These are phyloP conservation scores for Micromonas pusilla DNA, from an alignment of 139 green algal genomes.

Conservation along the genomic window DNA sequence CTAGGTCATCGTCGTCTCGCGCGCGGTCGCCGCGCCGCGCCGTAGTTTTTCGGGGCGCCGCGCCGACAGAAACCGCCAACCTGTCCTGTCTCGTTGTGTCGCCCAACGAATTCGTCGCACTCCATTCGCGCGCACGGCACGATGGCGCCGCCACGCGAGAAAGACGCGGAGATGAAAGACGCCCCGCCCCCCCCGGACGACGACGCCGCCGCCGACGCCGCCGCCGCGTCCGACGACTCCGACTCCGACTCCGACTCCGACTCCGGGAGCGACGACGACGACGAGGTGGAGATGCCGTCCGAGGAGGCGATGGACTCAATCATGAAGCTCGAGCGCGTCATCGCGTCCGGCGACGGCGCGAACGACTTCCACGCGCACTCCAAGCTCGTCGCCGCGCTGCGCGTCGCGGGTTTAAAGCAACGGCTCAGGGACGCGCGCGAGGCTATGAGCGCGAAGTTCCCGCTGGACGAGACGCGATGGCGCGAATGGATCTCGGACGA, in stretches of 20 bases:
- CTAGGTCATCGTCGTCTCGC: no score
- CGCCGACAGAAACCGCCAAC: no score
- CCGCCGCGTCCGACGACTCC: background rate
- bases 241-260: background rate
- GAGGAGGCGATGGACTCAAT: background rate
- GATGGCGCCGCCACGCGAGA: background rate
- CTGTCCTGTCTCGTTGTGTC: no score
- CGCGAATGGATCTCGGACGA: constrained; percentile 10
- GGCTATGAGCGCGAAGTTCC: background rate
- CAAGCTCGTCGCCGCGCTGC: background rate
- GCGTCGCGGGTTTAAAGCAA: background rate
- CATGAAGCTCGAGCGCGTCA: background rate
- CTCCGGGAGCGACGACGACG: background rate
- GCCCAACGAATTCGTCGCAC: no score
- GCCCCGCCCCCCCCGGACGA: background rate
- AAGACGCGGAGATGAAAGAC: background rate
- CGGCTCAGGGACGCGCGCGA: background rate
- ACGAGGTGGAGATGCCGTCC: background rate
- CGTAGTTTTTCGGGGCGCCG: no score
- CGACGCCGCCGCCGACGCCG: background rate
- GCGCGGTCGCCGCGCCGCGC: no score
- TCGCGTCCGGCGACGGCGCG: background rate
- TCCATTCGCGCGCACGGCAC: background rate
- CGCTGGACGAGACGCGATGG: background rate
- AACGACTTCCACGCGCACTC: background rate